Evolutionary conservation across 768 basidiomycete species (phyloP).

Genomic region (Leccinum ochraceum): DNA sequence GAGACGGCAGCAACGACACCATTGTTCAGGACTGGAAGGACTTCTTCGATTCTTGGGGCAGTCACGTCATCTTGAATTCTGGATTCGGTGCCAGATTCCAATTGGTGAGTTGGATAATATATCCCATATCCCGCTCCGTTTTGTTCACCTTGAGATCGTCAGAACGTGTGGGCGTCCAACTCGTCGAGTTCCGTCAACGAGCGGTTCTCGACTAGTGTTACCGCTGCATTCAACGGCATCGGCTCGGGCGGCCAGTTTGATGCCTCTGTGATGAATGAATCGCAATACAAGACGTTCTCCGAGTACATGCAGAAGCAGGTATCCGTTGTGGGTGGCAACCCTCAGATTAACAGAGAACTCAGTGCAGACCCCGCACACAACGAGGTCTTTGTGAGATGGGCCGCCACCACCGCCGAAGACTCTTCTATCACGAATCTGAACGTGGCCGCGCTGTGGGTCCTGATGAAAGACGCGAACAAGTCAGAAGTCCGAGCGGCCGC

Average conservation of each 20-base stretch:
- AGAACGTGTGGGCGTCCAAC: constrained; percentile 12
- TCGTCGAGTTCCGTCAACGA: constrained; percentile 9
- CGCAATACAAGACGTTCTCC: not conserved
- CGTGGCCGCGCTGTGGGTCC: not conserved
- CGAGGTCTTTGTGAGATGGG: not conserved
- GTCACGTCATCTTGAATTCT: constrained; percentile 4
- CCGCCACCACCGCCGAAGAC: not conserved
- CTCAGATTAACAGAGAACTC: too few species aligned
- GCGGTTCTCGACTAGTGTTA: constrained; percentile 5
- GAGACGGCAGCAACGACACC: not conserved
- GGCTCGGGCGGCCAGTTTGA: too few species aligned
- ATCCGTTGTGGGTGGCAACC: not conserved
- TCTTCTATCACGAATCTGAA: not conserved
- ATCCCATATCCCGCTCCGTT: not conserved
- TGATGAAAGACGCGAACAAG: not conserved
- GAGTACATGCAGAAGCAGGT: not conserved
- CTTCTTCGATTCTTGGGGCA: constrained; percentile 6
- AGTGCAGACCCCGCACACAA: not conserved
- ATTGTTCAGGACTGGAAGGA: constrained; percentile 5
- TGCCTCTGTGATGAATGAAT: too few species aligned
- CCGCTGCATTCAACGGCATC: too few species aligned
- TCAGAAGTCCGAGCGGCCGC: not conserved
- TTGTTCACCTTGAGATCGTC: not conserved
- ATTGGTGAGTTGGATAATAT: not conserved
- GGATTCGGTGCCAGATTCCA: constrained; percentile 1